A percentile compares a stretch with the other conserved stretches of the same genome.
These are phyloP conservation scores for Epicoccum nigrum DNA, from an alignment of 2,329 filamentous ascomycete genomes.

Conservation along the genomic window DNA sequence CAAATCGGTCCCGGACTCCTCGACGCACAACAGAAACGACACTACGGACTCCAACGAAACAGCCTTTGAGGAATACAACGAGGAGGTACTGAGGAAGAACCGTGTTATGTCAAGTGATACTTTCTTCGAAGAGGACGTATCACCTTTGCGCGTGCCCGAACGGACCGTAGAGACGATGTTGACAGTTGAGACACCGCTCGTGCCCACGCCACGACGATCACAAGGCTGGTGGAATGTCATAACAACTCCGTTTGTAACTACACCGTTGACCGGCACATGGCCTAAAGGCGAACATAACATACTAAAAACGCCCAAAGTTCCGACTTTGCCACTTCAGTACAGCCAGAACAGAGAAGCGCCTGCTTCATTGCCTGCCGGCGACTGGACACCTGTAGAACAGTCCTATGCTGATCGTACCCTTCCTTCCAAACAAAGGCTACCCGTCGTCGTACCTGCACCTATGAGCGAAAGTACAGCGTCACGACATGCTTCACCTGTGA, in stretches of 20 bases:
- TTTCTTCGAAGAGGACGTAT: slow-evolving; percentile 72
- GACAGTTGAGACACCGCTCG: slow-evolving; percentile 44
- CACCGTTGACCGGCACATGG: slow-evolving; percentile 47
- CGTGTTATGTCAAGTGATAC: slow-evolving; percentile 64
- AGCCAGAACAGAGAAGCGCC: slow-evolving; percentile 19
- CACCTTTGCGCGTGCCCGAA: slow-evolving; percentile 36
- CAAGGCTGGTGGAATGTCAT: slow-evolving; percentile 81
- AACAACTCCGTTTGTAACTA: slow-evolving; percentile 67
- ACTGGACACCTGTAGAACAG: slow-evolving; percentile 35
- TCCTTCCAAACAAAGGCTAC: slow-evolving; percentile 10
- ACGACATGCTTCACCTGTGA: slow-evolving; percentile 4
- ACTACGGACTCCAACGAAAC: slow-evolving; percentile 46
- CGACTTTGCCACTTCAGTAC: slow-evolving; percentile 39
- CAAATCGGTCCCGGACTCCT: slow-evolving; percentile 4
- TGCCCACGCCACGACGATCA: slow-evolving; percentile 63
- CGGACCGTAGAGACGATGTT: slow-evolving; percentile 40
- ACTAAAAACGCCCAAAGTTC: slow-evolving; percentile 41
- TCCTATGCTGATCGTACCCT: slow-evolving; percentile 16
- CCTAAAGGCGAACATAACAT: slow-evolving; percentile 31
- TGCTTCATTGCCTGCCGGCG: slow-evolving; percentile 29
- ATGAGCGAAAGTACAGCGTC: background rate
- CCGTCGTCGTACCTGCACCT: slow-evolving; percentile 5
- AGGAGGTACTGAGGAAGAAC: slow-evolving; percentile 49
- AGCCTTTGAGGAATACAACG: slow-evolving; percentile 59
- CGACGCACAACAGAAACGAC: slow-evolving; percentile 35